These are phyloP conservation scores for Pyrenula massariospora DNA, from an alignment of 495 filamentous ascomycete genomes.

Conservation along the genomic window DNA sequence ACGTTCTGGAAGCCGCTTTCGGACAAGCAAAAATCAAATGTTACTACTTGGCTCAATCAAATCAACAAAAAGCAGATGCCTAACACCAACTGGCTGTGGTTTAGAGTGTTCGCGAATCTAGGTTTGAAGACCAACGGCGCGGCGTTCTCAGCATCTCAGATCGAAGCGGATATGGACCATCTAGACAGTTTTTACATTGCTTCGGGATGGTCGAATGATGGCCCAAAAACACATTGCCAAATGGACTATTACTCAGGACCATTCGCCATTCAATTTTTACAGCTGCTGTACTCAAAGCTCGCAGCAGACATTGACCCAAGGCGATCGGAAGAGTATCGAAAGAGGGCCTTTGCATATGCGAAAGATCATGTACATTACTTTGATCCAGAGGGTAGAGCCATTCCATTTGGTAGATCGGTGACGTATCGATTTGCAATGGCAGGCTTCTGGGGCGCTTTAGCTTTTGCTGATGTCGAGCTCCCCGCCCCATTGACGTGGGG, in stretches of 20 bases:
- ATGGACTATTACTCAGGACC: conserved; percentile 78
- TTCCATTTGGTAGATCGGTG: conserved; percentile 65
- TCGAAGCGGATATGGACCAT: conserved; percentile 64
- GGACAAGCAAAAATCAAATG: conserved; percentile 43
- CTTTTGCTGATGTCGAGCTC: conserved; percentile 61
- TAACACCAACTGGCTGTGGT: conserved; percentile 61
- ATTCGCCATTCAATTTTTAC: conserved; percentile 69
- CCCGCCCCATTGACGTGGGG: conserved; percentile 63
- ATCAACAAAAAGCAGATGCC: conserved; percentile 67
- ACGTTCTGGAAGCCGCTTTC: conserved; percentile 56
- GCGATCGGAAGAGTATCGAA: conserved; percentile 57
- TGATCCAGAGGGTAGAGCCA: conserved; percentile 50
- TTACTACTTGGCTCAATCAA: conserved; percentile 55
- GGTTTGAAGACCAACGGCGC: conserved; percentile 61
- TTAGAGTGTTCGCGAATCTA: conserved; percentile 72
- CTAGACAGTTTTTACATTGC: conserved; percentile 71
- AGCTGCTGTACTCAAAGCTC: conserved; percentile 64
- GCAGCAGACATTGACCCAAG: conserved; percentile 55
- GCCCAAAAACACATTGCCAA: conserved; percentile 62
- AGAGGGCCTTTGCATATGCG: conserved; percentile 51
- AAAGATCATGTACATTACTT: conserved; percentile 67
- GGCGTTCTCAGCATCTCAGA: conserved; percentile 48
- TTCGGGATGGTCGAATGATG: conserved; percentile 71
- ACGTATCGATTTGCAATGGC: conserved; percentile 76
- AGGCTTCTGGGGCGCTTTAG: conserved; percentile 68